These are phyloP conservation scores for Moricandia arvensis DNA, from an alignment of 345 rosid genomes.

Conservation along the genomic window DNA sequence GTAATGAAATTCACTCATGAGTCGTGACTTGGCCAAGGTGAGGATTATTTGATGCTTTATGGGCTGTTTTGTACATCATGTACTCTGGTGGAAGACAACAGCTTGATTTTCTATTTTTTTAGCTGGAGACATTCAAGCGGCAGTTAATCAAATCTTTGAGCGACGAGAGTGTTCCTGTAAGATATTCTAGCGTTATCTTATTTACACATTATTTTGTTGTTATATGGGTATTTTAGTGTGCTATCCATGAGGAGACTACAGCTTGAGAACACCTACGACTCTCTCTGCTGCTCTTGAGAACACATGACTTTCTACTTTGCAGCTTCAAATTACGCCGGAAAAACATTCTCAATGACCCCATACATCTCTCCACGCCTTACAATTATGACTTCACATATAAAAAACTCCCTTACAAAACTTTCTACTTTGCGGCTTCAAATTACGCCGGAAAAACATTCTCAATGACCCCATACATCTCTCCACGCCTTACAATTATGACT, in stretches of 20 bases:
- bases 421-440: conserved; percentile 43
- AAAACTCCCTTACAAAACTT: too few species aligned
- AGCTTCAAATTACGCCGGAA: conserved; percentile 54
- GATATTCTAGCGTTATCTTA: too few species aligned
- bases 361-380: conserved; percentile 79
- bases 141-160: conserved; percentile 87
- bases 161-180: conserved; percentile 72
- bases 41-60: too few species aligned
- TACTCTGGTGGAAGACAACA: too few species aligned
- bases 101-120: too few species aligned
- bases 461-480: conserved; percentile 78
- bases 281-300: too few species aligned
- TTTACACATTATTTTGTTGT: neutral
- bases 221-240: neutral
- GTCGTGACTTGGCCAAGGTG: too few species aligned
- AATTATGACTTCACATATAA: too few species aligned
- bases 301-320: conserved; percentile 1
- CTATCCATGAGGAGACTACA: neutral
- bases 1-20: too few species aligned
- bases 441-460: conserved; percentile 60
- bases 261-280: too few species aligned
- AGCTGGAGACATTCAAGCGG: conserved; percentile 93
- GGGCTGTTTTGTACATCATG: too few species aligned
- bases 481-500: conserved; percentile 79
- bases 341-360: conserved; percentile 73